A percentile compares a stretch with the other conserved stretches of the same genome.
phyloP scores from a whole-genome alignment of 1,284 basidiomycete species.

The Sporisorium reilianum region DNA sequence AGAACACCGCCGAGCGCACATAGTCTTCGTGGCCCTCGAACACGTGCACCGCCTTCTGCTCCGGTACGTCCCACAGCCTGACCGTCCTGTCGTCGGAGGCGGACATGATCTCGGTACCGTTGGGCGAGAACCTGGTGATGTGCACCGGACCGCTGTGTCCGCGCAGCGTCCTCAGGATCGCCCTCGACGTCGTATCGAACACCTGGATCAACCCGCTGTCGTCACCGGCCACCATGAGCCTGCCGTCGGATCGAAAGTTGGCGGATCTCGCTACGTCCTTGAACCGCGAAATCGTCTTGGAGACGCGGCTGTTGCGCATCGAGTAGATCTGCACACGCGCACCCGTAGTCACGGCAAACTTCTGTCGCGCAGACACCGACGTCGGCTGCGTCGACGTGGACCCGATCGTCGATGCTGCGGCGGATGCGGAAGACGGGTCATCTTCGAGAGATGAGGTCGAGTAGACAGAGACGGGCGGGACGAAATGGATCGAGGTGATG shows the following conservation, averaged over 20 bases:
- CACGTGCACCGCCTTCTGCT: slow-evolving; percentile 82
- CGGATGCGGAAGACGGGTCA: slow-evolving; percentile 11
- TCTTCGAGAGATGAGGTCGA: slow-evolving; percentile 24
- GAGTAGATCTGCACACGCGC: slow-evolving; percentile 96
- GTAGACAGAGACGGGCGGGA: slow-evolving; percentile 54
- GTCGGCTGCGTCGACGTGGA: slow-evolving; percentile 39
- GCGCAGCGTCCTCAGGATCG: slow-evolving; percentile 90
- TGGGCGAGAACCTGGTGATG: slow-evolving; percentile 88
- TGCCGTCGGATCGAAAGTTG: slow-evolving; percentile 83
- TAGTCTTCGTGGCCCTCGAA: slow-evolving; percentile 92
- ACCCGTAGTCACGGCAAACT: slow-evolving; percentile 94
- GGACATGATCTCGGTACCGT: slow-evolving; percentile 86
- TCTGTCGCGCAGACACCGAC: slow-evolving; percentile 62
- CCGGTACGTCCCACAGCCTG: slow-evolving; percentile 94
- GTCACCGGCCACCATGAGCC: slow-evolving; percentile 92
- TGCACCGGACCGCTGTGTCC: slow-evolving; percentile 92
- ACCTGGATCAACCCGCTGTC: slow-evolving; percentile 94
- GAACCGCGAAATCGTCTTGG: slow-evolving; percentile 95
- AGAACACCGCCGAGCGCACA: slow-evolving; percentile 90
- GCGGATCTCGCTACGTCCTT: slow-evolving; percentile 87
- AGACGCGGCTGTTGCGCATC: slow-evolving; percentile 91
- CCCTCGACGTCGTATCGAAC: slow-evolving; percentile 94
- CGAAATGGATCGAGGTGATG: slow-evolving; percentile 66
- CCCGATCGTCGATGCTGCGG: slow-evolving; percentile 17
- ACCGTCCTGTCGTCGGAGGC: slow-evolving; percentile 97